Conservation (phyloP, 192 early-diverging fungal genomes). For the Coemansia sp. region DNA sequence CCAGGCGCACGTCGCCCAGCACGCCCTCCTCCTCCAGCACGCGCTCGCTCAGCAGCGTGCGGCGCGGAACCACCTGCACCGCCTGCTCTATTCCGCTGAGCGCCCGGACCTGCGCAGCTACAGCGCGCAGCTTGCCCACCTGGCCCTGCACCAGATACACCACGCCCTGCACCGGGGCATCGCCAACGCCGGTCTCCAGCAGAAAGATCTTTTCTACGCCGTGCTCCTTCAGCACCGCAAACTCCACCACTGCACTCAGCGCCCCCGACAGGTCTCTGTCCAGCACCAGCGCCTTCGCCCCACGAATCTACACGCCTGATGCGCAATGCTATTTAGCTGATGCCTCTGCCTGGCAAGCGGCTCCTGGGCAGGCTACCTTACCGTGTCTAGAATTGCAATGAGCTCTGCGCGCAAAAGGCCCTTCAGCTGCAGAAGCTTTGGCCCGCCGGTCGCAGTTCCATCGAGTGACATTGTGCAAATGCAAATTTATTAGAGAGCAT, state of each 20-base stretch:
- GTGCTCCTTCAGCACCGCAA: constrained; percentile 89
- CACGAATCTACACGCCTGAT: constrained; percentile 68
- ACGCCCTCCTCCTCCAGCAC: constrained; percentile 92
- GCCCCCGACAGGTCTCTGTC: constrained; percentile 80
- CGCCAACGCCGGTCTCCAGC: constrained; percentile 65
- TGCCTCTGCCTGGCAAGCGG: background rate
- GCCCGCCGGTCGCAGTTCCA: constrained; percentile 11
- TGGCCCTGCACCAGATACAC: constrained; percentile 86
- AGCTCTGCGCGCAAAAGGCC: constrained; percentile 48
- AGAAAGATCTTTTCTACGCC: constrained; percentile 94
- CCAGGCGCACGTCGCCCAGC: constrained; percentile 78
- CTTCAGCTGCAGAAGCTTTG: constrained; percentile 29
- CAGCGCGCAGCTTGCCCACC: constrained; percentile 73
- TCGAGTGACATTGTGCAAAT: background rate
- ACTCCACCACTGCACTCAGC: constrained; percentile 83
- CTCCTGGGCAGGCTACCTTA: constrained; percentile 2
- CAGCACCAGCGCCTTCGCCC: constrained; percentile 86
- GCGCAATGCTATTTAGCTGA: background rate
- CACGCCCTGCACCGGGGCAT: constrained; percentile 64
- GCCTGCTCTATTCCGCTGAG: constrained; percentile 54
- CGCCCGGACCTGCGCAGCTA: constrained; percentile 60
- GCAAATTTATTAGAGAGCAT: no score
- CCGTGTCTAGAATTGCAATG: constrained; percentile 46
- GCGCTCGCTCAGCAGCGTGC: constrained; percentile 89
- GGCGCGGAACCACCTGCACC: constrained; percentile 84